A percentile compares a stretch with the other conserved stretches of the same genome.
Conservation (phyloP, 164 flowering plant species). For the Akebia trifoliata region DNA sequence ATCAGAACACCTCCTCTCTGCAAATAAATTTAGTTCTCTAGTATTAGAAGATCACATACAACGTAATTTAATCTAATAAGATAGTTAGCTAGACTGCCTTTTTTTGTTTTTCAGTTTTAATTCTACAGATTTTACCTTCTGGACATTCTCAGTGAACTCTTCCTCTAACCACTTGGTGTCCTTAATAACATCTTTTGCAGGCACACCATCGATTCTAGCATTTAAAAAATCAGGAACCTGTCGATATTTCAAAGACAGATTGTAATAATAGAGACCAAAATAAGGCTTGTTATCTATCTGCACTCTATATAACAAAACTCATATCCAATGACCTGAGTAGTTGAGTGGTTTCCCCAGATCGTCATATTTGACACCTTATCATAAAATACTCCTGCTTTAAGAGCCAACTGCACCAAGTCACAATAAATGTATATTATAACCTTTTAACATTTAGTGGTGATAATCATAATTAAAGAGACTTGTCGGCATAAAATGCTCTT, state of each 20-base stretch:
- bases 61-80: not conserved
- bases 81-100: not conserved
- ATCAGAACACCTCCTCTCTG: slow-evolving; percentile 95
- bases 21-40: slow-evolving; percentile 3
- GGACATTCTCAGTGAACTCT: slow-evolving; percentile 85
- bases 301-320: not conserved
- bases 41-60: not conserved
- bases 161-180: slow-evolving; percentile 86
- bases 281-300: not conserved
- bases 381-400: slow-evolving; percentile 95
- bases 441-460: not conserved
- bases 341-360: slow-evolving; percentile 99
- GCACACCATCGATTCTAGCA: slow-evolving; percentile 77
- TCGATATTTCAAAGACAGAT: not conserved
- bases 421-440: not conserved
- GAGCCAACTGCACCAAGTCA: slow-evolving; percentile 68
- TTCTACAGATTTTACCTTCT: slow-evolving; percentile 46
- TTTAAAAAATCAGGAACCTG: slow-evolving; percentile 97
- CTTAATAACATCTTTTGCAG: slow-evolving; percentile 81
- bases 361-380: slow-evolving; percentile 91
- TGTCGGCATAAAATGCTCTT: not conserved
- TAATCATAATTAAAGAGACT: not conserved
- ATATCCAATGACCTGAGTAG: slow-evolving; percentile 72
- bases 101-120: not conserved
- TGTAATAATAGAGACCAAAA: not conserved